These are phyloP conservation scores for Rhodotorula sp. DNA, from an alignment of 1,284 basidiomycete genomes.

Conservation along the genomic window DNA sequence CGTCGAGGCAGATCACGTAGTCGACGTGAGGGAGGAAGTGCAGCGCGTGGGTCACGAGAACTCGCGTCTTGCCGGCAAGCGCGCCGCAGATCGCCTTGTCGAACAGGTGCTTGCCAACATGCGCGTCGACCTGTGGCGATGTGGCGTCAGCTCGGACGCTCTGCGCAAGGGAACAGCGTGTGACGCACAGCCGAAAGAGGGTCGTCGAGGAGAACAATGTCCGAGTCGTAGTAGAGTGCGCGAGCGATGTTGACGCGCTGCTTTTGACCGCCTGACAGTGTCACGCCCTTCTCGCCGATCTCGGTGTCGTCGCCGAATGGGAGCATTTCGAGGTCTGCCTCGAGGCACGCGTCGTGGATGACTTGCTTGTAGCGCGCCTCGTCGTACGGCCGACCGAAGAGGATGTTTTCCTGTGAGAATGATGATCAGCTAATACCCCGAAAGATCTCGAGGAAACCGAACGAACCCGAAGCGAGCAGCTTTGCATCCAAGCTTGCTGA, in stretches of 20 bases:
- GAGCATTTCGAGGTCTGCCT: conserved; percentile 75
- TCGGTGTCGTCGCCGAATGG: conserved; percentile 82
- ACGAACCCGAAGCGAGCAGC: conserved; percentile 59
- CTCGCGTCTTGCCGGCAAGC: conserved; percentile 71
- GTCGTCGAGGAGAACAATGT: conserved; percentile 84
- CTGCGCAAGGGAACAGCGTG: conserved; percentile 57
- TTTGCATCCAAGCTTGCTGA: conserved; percentile 84
- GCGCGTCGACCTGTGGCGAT: conserved; percentile 64
- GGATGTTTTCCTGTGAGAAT: conserved; percentile 76
- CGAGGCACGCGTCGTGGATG: conserved; percentile 70
- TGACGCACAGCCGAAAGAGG: conserved; percentile 53
- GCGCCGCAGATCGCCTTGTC: conserved; percentile 73
- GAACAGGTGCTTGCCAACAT: conserved; percentile 84
- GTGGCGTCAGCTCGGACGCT: not conserved
- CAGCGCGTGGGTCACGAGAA: conserved; percentile 79
- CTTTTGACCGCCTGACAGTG: conserved; percentile 57
- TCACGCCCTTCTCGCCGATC: conserved; percentile 74
- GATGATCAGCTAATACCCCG: conserved; percentile 51
- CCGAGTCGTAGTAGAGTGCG: conserved; percentile 79
- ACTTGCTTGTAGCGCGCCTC: conserved; percentile 75
- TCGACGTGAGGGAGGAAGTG: conserved; percentile 74
- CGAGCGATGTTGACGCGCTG: conserved; percentile 75
- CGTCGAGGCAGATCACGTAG: conserved; percentile 70
- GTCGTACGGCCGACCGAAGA: conserved; percentile 79
- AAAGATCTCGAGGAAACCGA: too few species aligned